Conservation (phyloP, 78 protist species). For the Emiliania huxleyi region DNA sequence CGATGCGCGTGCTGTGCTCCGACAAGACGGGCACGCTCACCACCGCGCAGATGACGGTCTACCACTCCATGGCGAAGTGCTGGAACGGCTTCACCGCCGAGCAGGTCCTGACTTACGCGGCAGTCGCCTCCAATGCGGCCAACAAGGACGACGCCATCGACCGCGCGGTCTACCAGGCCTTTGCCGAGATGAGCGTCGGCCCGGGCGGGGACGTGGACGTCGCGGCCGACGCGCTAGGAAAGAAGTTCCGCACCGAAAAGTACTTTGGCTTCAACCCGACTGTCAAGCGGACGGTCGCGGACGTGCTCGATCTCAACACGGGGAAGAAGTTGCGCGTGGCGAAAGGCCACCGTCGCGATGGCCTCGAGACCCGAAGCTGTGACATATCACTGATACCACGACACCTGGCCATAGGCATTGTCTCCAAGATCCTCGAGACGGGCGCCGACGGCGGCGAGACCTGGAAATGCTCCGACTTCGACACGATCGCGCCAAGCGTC, state of each 20-base stretch:
- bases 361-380: not conserved
- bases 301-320: not conserved
- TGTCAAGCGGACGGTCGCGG: not conserved
- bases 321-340: not conserved
- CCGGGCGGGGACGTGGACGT: not conserved
- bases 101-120: not conserved
- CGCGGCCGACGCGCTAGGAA: too few relatives aligned
- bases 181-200: not conserved
- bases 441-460: conserved; percentile 62
- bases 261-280: not conserved
- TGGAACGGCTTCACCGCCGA: too few relatives aligned
- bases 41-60: not conserved
- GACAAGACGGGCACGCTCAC: too few relatives aligned
- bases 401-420: too few relatives aligned
- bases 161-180: not conserved
- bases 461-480: conserved; percentile 48
- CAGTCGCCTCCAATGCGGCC: not conserved
- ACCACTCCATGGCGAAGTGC: not conserved
- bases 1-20: too few relatives aligned
- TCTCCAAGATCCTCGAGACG: conserved; percentile 22
- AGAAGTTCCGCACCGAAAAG: not conserved
- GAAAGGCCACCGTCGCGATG: too few relatives aligned
- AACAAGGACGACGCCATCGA: not conserved
- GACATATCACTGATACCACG: not conserved
- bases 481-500: not conserved